Conservation (phyloP, 495 filamentous ascomycete species). For the Penicillium desertorum region DNA sequence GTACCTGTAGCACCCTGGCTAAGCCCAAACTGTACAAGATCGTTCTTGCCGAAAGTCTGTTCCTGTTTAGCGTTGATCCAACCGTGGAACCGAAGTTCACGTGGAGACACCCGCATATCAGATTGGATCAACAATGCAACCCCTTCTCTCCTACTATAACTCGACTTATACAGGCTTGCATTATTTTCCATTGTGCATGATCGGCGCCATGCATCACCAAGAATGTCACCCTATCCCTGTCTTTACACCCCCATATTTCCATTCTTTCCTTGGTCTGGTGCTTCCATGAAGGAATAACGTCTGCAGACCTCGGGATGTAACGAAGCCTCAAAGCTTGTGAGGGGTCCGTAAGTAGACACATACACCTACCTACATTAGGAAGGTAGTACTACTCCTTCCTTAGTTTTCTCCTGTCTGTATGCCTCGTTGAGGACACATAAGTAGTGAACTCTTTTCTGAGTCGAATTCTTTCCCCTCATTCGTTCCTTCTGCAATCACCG, state of each 20-base stretch:
- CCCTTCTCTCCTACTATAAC: not conserved
- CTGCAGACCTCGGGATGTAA: not conserved
- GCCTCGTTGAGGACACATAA: not conserved
- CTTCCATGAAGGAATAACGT: not conserved
- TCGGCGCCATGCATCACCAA: not conserved
- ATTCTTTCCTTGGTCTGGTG: not conserved
- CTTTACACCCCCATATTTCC: not conserved
- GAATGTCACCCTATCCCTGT: slow-evolving; percentile 9
- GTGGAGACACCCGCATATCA: slow-evolving; percentile 8
- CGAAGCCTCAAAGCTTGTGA: not conserved
- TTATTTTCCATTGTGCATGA: not conserved
- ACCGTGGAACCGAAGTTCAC: slow-evolving; percentile 1
- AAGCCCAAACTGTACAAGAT: not conserved
- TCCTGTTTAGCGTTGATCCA: not conserved
- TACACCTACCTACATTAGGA: not conserved
- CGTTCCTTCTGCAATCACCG: not conserved
- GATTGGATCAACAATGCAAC: slow-evolving; percentile 3
- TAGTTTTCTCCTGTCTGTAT: not conserved
- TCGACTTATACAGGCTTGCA: not conserved
- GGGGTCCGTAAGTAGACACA: not conserved
- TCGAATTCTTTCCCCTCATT: not conserved
- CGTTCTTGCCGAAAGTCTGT: slow-evolving; percentile 6
- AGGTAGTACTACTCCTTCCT: not conserved
- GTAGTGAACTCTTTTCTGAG: not conserved
- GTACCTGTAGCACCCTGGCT: not conserved